Conservation (phyloP, 148 eudicot species). For the Chenopodium quinoa region DNA sequence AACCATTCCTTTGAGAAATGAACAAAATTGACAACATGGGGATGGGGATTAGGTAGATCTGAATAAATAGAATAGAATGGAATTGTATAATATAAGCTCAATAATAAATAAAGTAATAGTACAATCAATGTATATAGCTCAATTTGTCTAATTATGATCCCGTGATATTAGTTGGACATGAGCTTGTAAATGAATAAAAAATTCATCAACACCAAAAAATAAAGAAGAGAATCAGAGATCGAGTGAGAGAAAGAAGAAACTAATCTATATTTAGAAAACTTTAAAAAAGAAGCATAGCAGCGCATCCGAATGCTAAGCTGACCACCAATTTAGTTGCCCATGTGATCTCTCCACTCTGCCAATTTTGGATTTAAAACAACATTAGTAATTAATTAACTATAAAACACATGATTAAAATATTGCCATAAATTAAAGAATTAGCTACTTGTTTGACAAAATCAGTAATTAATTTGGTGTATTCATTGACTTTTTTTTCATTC, state of each 20-base stretch:
- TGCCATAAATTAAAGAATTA: background rate
- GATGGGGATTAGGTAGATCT: background rate
- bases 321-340: slow-evolving; percentile 41
- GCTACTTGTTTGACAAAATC: background rate
- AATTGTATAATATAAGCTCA: background rate
- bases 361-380: slow-evolving; percentile 1
- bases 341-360: slow-evolving; percentile 71
- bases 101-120: slow-evolving; percentile 1
- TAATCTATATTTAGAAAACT: background rate
- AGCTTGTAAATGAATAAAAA: slow-evolving; percentile 25
- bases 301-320: slow-evolving; percentile 56
- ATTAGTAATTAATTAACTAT: background rate
- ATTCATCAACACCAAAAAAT: background rate
- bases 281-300: slow-evolving; percentile 47
- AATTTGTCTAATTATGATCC: background rate
- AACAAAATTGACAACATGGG: background rate
- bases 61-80: background rate
- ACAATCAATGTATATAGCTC: slow-evolving; percentile 21
- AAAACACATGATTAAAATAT: background rate
- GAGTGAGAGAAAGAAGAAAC: background rate
- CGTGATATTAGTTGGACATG: slow-evolving; percentile 7
- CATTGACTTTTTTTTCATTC: too few species aligned
- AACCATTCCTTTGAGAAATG: background rate
- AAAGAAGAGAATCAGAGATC: background rate
- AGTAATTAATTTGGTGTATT: background rate